These are phyloP conservation scores for Fraxinus anomala DNA, from an alignment of 257 asterid species.

Conservation along the genomic window DNA sequence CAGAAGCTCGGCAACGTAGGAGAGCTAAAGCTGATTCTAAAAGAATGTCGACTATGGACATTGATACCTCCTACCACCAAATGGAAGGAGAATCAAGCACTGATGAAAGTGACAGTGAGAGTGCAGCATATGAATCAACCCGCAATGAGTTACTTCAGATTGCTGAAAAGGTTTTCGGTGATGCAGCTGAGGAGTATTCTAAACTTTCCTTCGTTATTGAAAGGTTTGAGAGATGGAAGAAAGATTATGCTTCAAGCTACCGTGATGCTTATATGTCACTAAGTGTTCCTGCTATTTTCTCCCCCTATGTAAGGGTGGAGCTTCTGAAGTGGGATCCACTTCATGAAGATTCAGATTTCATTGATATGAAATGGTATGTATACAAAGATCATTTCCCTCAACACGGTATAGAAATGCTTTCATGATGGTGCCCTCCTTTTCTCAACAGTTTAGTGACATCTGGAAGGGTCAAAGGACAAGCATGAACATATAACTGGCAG, in stretches of 20 bases:
- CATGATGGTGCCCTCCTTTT: background rate
- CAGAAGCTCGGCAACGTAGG: conserved; percentile 62
- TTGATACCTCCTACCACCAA: conserved; percentile 46
- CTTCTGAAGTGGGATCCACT: conserved; percentile 99
- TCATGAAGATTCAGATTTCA: conserved; percentile 79
- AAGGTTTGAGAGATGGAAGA: conserved; percentile 82
- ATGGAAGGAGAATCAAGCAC: conserved; percentile 98
- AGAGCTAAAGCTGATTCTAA: conserved; percentile 71
- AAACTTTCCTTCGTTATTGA: conserved; percentile 72
- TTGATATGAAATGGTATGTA: conserved; percentile 82
- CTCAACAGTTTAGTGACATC: background rate
- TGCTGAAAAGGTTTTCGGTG: conserved; percentile 78
- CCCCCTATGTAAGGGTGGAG: conserved; percentile 93
- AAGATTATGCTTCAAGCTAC: conserved; percentile 71
- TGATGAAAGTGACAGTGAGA: conserved; percentile 95
- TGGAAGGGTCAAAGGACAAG: background rate
- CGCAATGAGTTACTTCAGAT: conserved; percentile 73
- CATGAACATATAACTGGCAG: background rate
- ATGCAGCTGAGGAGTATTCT: conserved; percentile 84
- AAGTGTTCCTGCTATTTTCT: conserved; percentile 75
- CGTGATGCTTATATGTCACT: conserved; percentile 92
- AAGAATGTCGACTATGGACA: conserved; percentile 56
- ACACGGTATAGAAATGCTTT: conserved; percentile 8
- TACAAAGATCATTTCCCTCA: background rate
- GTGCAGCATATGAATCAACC: conserved; percentile 70